A percentile compares a stretch with the other conserved stretches of the same genome.
These are phyloP conservation scores for Odontarrhena argentea DNA, from an alignment of 345 rosid genomes.

Conservation along the genomic window DNA sequence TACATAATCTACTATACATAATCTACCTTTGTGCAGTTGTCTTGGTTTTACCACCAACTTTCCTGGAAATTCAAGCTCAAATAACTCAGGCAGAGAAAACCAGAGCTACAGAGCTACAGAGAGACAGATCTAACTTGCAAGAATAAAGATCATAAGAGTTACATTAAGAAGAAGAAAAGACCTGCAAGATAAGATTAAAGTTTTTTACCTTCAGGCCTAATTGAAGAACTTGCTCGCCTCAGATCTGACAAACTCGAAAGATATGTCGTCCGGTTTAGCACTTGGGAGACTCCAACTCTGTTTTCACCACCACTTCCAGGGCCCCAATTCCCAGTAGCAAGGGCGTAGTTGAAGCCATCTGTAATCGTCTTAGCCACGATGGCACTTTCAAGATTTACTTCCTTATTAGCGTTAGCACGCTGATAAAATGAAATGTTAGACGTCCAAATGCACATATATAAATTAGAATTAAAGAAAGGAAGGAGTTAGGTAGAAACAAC, in stretches of 20 bases:
- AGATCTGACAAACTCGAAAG: constrained; percentile 94
- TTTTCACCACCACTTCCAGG: constrained; percentile 98
- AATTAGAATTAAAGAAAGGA: background rate
- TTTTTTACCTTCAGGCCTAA: constrained; percentile 89
- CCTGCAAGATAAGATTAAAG: constrained; percentile 23
- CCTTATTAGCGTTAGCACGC: constrained; percentile 96
- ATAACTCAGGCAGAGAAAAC: constrained; percentile 11
- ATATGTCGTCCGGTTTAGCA: constrained; percentile 89
- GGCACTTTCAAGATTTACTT: constrained; percentile 90
- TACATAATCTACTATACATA: too few relatives aligned
- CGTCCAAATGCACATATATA: constrained; percentile 23
- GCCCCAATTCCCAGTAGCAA: constrained; percentile 99
- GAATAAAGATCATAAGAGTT: background rate
- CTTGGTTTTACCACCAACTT: constrained; percentile 89
- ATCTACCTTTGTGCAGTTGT: constrained; percentile 58
- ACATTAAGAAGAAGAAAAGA: constrained; percentile 9
- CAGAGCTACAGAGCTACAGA: background rate
- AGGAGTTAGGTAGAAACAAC: constrained; percentile 40
- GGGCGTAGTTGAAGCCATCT: constrained; percentile 92
- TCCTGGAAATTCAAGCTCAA: constrained; percentile 48
- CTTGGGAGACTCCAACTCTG: constrained; percentile 99
- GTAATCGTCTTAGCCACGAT: constrained; percentile 97
- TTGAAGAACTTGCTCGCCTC: constrained; percentile 96
- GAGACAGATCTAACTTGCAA: constrained; percentile 7
- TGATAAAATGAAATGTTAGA: constrained; percentile 40